These are phyloP conservation scores for Poa pratensis DNA, from an alignment of 176 grass and related monocot species.

Conservation along the genomic window DNA sequence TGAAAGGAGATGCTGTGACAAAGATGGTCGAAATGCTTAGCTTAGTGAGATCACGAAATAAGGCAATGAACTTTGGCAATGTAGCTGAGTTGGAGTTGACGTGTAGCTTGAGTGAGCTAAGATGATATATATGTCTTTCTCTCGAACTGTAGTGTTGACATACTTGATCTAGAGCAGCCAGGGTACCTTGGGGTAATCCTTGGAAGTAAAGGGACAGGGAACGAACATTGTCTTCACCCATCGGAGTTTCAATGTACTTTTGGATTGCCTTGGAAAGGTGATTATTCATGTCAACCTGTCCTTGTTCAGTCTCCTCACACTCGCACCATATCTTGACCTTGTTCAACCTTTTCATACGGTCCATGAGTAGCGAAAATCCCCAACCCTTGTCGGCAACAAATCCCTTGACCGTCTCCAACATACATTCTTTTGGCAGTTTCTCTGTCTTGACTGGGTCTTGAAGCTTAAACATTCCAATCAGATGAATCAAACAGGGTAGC, in stretches of 20 bases:
- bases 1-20: not conserved
- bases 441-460: not conserved
- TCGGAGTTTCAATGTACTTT: not conserved
- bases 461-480: slow-evolving; percentile 38
- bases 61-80: not conserved
- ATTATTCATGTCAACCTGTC: not conserved
- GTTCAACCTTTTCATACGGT: slow-evolving; percentile 4
- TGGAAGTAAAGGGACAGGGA: slow-evolving; percentile 22
- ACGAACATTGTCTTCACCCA: not conserved
- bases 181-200: not conserved
- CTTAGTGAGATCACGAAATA: not conserved
- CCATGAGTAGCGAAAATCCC: slow-evolving; percentile 13
- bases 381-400: not conserved
- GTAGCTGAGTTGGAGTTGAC: not conserved
- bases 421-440: not conserved
- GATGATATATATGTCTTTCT: not conserved
- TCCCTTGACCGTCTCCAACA: not conserved
- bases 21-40: not conserved
- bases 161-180: not conserved
- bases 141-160: not conserved
- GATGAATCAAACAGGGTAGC: not conserved
- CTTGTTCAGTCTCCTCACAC: not conserved
- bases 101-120: slow-evolving; percentile 35
- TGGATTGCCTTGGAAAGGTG: not conserved
- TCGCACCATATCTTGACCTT: slow-evolving; percentile 35